Conservation (phyloP, 805 yeast genomes). For the Nematodospora valgi region DNA sequence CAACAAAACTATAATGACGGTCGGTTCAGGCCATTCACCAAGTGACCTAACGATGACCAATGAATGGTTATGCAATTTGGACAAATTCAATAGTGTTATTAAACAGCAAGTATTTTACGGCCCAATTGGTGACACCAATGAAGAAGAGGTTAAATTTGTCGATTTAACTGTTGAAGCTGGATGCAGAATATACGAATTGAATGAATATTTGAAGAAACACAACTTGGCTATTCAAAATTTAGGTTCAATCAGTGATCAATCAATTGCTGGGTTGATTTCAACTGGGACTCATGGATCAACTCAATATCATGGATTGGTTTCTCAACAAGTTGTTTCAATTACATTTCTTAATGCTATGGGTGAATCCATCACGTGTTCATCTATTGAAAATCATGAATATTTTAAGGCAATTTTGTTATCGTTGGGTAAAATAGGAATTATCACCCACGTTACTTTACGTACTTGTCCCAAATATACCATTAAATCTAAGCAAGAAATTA, state of each 20-base stretch:
- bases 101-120: constrained; percentile 44
- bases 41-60: constrained; percentile 83
- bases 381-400: constrained; percentile 56
- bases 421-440: constrained; percentile 87
- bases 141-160: constrained; percentile 55
- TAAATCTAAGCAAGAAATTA: constrained; percentile 76
- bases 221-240: constrained; percentile 84
- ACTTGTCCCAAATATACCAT: constrained; percentile 81
- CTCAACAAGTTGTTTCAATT: constrained; percentile 80
- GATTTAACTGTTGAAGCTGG: constrained; percentile 97
- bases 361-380: constrained; percentile 62
- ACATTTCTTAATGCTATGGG: constrained; percentile 77
- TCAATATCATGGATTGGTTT: constrained; percentile 85
- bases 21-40: constrained; percentile 96
- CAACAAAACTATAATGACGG: constrained; percentile 69
- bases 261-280: constrained; percentile 91
- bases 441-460: constrained; percentile 80
- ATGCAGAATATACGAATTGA: constrained; percentile 69
- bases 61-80: constrained; percentile 87
- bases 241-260: constrained; percentile 92
- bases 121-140: constrained; percentile 20
- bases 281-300: constrained; percentile 98
- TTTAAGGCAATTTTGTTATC: constrained; percentile 84
- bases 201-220: constrained; percentile 56
- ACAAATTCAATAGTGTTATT: constrained; percentile 61